A percentile compares a stretch with the other conserved stretches of the same genome.
phyloP scores from a whole-genome alignment of 768 basidiomycete species.

The Panaeolus papilionaceus region DNA sequence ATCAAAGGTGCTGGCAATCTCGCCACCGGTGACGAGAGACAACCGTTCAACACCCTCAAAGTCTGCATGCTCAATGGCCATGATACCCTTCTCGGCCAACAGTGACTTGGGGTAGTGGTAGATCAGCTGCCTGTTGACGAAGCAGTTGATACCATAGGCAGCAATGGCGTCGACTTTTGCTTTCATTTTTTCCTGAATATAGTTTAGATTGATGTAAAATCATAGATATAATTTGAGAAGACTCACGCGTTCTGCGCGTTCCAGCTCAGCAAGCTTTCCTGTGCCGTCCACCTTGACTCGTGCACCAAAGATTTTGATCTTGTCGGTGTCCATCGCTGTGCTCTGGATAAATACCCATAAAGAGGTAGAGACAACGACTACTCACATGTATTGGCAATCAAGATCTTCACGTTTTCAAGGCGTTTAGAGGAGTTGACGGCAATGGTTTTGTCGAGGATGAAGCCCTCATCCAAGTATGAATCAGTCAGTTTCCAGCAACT shows the following conservation, averaged over 20 bases:
- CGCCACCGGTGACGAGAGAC: slow-evolving; percentile 96
- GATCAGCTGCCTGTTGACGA: slow-evolving; percentile 97
- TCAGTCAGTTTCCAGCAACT: slow-evolving; percentile 97
- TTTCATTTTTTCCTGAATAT: slow-evolving; percentile 96
- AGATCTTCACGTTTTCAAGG: slow-evolving; percentile 92
- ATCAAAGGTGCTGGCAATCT: slow-evolving; percentile 96
- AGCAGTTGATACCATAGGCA: slow-evolving; percentile 93
- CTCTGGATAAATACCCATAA: too few species aligned
- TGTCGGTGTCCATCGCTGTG: slow-evolving; percentile 99
- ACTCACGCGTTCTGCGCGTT: slow-evolving; percentile 88
- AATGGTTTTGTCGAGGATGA: slow-evolving; percentile 97
- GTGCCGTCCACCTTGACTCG: slow-evolving; percentile 95
- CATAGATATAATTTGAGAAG: not conserved
- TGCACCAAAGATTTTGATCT: slow-evolving; percentile 99
- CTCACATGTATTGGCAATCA: slow-evolving; percentile 98
- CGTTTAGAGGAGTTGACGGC: slow-evolving; percentile 95
- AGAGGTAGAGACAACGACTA: too few species aligned
- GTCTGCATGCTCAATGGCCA: slow-evolving; percentile 98
- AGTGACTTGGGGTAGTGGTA: slow-evolving; percentile 99
- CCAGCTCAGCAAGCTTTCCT: slow-evolving; percentile 96
- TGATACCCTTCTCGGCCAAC: slow-evolving; percentile 92
- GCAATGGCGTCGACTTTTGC: slow-evolving; percentile 96
- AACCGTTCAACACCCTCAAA: slow-evolving; percentile 98
- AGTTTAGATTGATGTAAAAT: slow-evolving; percentile 8
- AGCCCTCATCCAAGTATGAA: slow-evolving; percentile 98